Evolutionary conservation across 2,329 filamentous ascomycete genomes (phyloP).

Genomic region (Alternaria arbusti): DNA sequence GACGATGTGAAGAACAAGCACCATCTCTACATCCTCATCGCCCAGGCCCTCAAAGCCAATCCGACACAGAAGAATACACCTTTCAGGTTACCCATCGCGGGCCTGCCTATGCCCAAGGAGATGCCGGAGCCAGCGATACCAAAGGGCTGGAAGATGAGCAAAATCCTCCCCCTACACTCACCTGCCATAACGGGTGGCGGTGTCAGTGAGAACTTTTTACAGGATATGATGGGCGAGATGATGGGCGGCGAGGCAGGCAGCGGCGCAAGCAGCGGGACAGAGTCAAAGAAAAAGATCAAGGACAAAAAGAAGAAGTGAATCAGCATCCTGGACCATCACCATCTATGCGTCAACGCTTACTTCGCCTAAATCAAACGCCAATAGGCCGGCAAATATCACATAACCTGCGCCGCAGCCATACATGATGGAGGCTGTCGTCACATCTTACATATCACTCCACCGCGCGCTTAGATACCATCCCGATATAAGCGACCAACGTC

Average conservation of each 20-base stretch:
- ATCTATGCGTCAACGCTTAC: neutral
- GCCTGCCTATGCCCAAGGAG: conserved; percentile 70
- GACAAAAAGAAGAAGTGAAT: conserved; percentile 49
- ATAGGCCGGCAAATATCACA: neutral
- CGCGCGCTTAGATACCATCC: neutral
- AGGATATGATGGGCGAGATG: conserved; percentile 98
- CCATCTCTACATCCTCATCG: conserved; percentile 83
- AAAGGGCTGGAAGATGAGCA: conserved; percentile 88
- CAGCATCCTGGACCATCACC: neutral
- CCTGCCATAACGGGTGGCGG: conserved; percentile 91
- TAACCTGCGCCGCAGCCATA: neutral
- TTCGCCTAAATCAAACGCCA: neutral
- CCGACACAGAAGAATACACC: conserved; percentile 77
- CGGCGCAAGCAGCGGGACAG: conserved; percentile 31
- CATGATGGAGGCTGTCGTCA: neutral
- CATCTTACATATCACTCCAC: neutral
- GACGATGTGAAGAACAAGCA: conserved; percentile 74
- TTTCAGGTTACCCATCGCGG: conserved; percentile 74
- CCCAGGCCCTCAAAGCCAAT: conserved; percentile 75
- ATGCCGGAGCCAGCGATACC: conserved; percentile 73
- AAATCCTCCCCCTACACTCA: conserved; percentile 83
- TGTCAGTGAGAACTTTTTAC: conserved; percentile 90
- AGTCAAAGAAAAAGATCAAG: conserved; percentile 43
- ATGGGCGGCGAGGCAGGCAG: conserved; percentile 49
- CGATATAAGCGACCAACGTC: neutral